Evolutionary conservation across 176 grass and related monocot species (phyloP).

Genomic region (Aegilops speltoides): DNA sequence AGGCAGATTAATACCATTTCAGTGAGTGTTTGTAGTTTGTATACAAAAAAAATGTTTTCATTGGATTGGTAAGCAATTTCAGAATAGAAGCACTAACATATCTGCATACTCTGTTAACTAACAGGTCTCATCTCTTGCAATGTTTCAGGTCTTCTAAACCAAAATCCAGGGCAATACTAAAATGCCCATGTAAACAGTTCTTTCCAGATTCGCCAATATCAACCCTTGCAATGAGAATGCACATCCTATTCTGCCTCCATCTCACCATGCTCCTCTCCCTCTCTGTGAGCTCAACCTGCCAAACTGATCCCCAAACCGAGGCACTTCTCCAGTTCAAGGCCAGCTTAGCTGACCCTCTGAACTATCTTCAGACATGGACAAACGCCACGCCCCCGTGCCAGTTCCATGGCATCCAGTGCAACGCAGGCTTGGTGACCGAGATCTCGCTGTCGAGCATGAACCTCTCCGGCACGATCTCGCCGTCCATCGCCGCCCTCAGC

Average conservation of each 20-base stretch:
- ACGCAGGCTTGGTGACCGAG: conserved; percentile 34
- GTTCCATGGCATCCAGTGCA: conserved; percentile 61
- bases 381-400: conserved; percentile 46
- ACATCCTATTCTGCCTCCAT: conserved; percentile 34
- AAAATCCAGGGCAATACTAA: neutral
- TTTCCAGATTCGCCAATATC: conserved; percentile 16
- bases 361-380: conserved; percentile 67
- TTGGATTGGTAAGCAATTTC: neutral
- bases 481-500: conserved; percentile 33
- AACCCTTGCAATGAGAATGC: conserved; percentile 30
- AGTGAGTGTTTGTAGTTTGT: neutral
- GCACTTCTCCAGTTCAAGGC: conserved; percentile 74
- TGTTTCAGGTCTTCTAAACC: conserved; percentile 31
- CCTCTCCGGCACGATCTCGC: conserved; percentile 69
- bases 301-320: conserved; percentile 37
- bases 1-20: neutral
- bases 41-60: neutral
- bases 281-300: conserved; percentile 31
- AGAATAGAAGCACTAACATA: too few relatives aligned
- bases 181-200: conserved; percentile 25
- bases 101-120: neutral
- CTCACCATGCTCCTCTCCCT: conserved; percentile 44
- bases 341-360: conserved; percentile 54
- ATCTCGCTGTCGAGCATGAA: conserved; percentile 56
- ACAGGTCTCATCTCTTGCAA: neutral